phyloP scores from a whole-genome alignment of 2,329 filamentous ascomycete genomes.

The Venturia carpophila region DNA sequence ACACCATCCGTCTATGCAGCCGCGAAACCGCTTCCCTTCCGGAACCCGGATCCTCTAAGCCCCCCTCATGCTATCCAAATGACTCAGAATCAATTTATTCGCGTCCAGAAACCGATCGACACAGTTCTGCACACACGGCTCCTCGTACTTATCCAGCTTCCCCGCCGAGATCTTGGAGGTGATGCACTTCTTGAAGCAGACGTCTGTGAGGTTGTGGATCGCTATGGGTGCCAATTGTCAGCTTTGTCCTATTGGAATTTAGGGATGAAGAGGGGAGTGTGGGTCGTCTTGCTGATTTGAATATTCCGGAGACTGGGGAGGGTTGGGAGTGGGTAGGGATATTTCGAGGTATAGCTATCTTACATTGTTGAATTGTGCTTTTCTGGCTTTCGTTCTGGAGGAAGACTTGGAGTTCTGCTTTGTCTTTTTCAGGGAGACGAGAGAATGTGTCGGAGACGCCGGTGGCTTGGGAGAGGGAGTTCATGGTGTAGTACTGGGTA shows the following conservation, averaged over 20 bases:
- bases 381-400: conserved; percentile 79
- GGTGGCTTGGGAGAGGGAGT: background rate
- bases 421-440: conserved; percentile 72
- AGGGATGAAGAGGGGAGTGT: background rate
- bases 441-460: background rate
- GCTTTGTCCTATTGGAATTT: background rate
- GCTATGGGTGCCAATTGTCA: conserved; percentile 37
- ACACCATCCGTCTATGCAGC: background rate
- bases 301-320: background rate
- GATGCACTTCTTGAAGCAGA: conserved; percentile 94
- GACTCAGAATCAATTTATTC: conserved; percentile 74
- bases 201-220: conserved; percentile 61
- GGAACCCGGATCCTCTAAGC: background rate
- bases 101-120: conserved; percentile 90
- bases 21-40: background rate
- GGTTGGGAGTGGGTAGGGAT: background rate
- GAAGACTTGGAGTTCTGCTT: conserved; percentile 80
- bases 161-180: conserved; percentile 62
- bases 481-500: background rate
- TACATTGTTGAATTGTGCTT: conserved; percentile 53
- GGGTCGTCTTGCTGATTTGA: background rate
- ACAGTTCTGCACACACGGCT: conserved; percentile 82
- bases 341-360: conserved; percentile 1
- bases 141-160: conserved; percentile 68
- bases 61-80: conserved; percentile 59